A percentile compares a stretch with the other conserved stretches of the same genome.
These are phyloP conservation scores for Aleurites moluccanus DNA, from an alignment of 441 rosid genomes.

Conservation along the genomic window DNA sequence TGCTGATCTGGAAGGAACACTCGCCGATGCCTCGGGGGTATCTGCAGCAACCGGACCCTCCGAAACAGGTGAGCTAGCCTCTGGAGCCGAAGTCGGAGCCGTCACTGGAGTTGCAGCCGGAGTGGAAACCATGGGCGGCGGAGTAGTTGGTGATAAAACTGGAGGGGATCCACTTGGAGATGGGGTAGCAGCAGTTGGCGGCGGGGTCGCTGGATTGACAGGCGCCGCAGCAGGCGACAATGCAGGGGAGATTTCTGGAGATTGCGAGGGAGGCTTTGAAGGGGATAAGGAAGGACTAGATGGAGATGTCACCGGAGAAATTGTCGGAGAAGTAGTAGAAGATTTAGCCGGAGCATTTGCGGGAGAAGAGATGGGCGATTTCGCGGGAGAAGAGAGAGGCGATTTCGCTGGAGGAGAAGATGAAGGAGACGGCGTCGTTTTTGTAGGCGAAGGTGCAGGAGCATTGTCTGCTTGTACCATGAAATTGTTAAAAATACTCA, in stretches of 20 bases:
- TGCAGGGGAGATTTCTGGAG: constrained; percentile 17
- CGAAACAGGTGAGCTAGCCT: constrained; percentile 27
- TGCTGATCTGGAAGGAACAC: constrained; percentile 46
- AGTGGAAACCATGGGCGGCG: constrained; percentile 24
- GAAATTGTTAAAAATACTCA: constrained; percentile 21
- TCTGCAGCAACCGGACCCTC: constrained; percentile 40
- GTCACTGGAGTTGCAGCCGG: constrained; percentile 8
- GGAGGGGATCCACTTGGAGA: constrained; percentile 32
- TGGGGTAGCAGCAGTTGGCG: constrained; percentile 24
- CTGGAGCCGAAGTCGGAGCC: constrained; percentile 28
- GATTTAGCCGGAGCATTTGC: neutral
- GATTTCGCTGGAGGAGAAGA: constrained; percentile 4
- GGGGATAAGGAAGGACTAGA: constrained; percentile 26
- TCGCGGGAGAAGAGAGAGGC: neutral
- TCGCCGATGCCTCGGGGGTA: constrained; percentile 31
- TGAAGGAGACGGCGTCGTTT: neutral
- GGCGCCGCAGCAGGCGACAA: constrained; percentile 19
- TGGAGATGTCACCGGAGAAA: neutral
- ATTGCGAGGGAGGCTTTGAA: constrained; percentile 24
- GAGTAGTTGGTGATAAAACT: constrained; percentile 32
- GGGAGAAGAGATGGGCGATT: neutral
- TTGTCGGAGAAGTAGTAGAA: constrained; percentile 3
- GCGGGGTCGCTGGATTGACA: constrained; percentile 26
- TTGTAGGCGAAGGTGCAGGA: constrained; percentile 46
- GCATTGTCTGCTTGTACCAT: constrained; percentile 37